phyloP scores from a whole-genome alignment of 345 rosid species.

The Populus davidiana region DNA sequence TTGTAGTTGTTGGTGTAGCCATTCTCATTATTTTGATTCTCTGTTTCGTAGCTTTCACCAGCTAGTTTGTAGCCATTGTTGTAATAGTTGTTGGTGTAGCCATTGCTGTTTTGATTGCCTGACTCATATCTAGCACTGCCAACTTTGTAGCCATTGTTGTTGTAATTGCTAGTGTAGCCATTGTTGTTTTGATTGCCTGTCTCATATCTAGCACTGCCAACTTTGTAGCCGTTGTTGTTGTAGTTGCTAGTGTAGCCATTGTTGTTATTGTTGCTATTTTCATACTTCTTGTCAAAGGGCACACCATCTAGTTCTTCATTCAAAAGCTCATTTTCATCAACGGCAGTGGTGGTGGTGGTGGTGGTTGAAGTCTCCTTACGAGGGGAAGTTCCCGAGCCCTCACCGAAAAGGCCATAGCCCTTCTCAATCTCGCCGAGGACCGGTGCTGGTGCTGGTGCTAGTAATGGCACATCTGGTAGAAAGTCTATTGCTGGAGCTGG shows the following conservation, averaged over 20 bases:
- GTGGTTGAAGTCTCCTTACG: conserved; percentile 30
- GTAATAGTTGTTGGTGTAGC: conserved; percentile 17
- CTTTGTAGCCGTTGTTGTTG: conserved; percentile 9
- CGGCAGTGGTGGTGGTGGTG: conserved; percentile 19
- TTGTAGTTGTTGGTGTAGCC: conserved; percentile 12
- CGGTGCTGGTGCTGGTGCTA: conserved; percentile 10
- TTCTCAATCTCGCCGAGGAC: conserved; percentile 15
- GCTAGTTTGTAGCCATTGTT: conserved; percentile 9
- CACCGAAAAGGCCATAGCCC: conserved; percentile 47
- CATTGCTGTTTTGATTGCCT: not conserved
- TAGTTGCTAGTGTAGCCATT: conserved; percentile 12
- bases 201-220: not conserved
- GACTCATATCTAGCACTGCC: not conserved
- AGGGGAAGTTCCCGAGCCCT: conserved; percentile 37
- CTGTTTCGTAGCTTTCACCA: not conserved
- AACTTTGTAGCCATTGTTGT: conserved; percentile 12
- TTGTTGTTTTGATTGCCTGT: conserved; percentile 3
- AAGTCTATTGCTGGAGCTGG: not conserved
- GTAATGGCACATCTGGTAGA: not conserved
- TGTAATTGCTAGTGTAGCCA: conserved; percentile 3
- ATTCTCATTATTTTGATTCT: not conserved
- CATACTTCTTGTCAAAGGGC: conserved; percentile 19
- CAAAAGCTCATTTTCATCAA: conserved; percentile 22
- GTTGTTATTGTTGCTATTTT: conserved; percentile 20
- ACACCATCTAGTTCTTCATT: conserved; percentile 40